Base-by-base conservation (phyloP, 345 rosid species). In the Eucalyptus camaldulensis region DNA sequence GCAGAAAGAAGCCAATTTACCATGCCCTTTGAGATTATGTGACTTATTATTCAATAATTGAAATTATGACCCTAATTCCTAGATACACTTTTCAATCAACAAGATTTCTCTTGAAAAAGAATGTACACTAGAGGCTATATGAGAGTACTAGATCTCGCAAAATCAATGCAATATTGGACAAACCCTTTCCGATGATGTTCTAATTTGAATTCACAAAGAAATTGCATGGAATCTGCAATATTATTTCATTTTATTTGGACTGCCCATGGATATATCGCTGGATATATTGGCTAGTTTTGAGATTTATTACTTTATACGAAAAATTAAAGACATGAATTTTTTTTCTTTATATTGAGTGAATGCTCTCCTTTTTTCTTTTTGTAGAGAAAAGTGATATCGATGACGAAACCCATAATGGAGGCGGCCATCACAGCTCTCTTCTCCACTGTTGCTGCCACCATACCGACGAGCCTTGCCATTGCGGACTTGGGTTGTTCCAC, bases 401-500 rank as follows among this genome's bases (percentile, higher is more conserved):
- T 95, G 92, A 90, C 92, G 22, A 93, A 91, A 86, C 95, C 94
- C 3, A 91, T 93, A 31, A 50, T n/a, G n/a, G 92, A 95, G 88
- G 94, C 93, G 31, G 95, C 95, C 49, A 81, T 95, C 37, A 37
- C 40, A 37, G 40, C 40, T 54, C 90, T 93, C 53, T 94, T 87
- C 88, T 8, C 89, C 88, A 90, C 80, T 86, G 40, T 11, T 9
- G 56, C 37, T 3, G 56, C 29, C 67, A 53, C 83, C 37, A 87
- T 31, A 43, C 96, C 96, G 8, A 90, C 90, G 65, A 94, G 91
- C 50, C 49, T 97, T 72, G 90, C 91, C 87, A 93, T 97, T 25
- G 98, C 97, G 83, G 99, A 96, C 56, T 45, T 97, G 87, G 99
- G 99, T 7, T 96, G 99, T 91, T 96, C 99, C 54, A 96, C 99